phyloP scores from a whole-genome alignment of 140 eudicot species.

The Ambrosia hybrid region DNA sequence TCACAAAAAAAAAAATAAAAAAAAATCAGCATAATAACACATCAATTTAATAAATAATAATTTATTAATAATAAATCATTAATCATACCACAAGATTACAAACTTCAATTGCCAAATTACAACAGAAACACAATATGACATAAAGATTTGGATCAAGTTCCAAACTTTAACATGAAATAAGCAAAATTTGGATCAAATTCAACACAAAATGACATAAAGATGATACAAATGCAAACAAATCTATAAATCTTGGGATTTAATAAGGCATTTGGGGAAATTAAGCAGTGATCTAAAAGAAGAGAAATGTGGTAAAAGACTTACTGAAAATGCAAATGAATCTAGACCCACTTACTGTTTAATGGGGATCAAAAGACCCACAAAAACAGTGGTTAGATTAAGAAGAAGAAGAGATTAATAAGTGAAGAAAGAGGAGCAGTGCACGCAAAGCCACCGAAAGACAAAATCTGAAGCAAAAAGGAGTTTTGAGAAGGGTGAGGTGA shows the following conservation, averaged over 20 bases:
- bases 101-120: conserved; percentile 14
- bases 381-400: conserved; percentile 13
- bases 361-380: conserved; percentile 8
- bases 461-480: conserved; percentile 37
- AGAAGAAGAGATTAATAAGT: no score
- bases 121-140: background rate
- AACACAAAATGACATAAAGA: background rate
- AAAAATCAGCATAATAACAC: no score
- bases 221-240: conserved; percentile 9
- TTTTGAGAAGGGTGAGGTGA: background rate
- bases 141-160: conserved; percentile 3
- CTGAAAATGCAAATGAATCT: conserved; percentile 30
- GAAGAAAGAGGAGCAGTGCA: conserved; percentile 32
- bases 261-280: conserved; percentile 16
- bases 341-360: conserved; percentile 12
- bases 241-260: conserved; percentile 14
- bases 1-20: background rate
- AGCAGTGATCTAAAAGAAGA: conserved; percentile 25
- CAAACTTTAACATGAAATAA: conserved; percentile 9
- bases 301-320: conserved; percentile 29
- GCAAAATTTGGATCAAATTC: background rate
- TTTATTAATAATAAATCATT: background rate
- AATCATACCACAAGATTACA: background rate
- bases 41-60: no score
- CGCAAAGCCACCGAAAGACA: conserved; percentile 55